phyloP scores from a whole-genome alignment of 2,329 filamentous ascomycete genomes.

The Xylaria sp. region DNA sequence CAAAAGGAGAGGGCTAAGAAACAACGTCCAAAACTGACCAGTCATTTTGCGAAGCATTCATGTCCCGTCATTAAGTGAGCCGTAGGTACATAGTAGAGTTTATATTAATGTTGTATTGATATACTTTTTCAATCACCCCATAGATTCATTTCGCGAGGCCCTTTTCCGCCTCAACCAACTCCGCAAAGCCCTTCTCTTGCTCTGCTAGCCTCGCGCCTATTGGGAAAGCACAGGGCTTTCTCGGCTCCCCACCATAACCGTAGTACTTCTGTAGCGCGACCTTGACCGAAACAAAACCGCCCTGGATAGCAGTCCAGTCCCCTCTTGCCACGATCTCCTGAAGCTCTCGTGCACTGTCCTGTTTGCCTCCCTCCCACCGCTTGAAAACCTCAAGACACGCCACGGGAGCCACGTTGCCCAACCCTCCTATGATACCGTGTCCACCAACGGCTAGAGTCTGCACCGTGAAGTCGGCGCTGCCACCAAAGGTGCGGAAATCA shows the following conservation, averaged over 20 bases:
- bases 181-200: conserved; percentile 47
- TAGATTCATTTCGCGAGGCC: conserved; percentile 8
- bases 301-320: conserved; percentile 76
- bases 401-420: conserved; percentile 76
- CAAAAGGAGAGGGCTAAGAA: background rate
- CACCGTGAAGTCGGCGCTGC: conserved; percentile 72
- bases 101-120: background rate
- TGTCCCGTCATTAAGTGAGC: no score
- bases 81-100: no score
- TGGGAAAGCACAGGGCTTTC: conserved; percentile 60
- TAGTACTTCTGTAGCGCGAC: conserved; percentile 70
- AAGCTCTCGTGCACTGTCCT: conserved; percentile 68
- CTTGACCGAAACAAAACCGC: conserved; percentile 76
- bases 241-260: conserved; percentile 71
- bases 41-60: background rate
- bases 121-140: background rate
- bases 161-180: conserved; percentile 47
- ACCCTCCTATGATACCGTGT: conserved; percentile 71
- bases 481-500: conserved; percentile 72
- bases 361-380: conserved; percentile 68
- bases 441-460: conserved; percentile 71
- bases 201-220: conserved; percentile 43
- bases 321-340: conserved; percentile 73
- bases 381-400: conserved; percentile 70
- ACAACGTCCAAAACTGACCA: background rate